These are phyloP conservation scores for Penicillium psychrosexuale DNA, from an alignment of 2,329 filamentous ascomycete genomes.

Conservation along the genomic window DNA sequence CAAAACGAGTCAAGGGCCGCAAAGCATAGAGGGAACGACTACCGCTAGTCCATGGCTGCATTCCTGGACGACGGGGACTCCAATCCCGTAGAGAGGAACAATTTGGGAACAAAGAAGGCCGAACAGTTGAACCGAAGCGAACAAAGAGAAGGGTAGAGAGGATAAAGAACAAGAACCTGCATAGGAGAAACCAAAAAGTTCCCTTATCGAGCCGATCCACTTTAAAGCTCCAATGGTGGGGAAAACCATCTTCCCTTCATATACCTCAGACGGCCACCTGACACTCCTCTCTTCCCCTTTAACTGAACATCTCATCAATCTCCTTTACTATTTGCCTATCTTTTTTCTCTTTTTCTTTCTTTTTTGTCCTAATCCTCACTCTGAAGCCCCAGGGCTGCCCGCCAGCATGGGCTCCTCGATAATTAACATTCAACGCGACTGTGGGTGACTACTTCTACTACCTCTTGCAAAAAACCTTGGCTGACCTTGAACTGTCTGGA, in stretches of 20 bases:
- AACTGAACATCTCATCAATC: neutral
- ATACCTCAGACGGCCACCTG: constrained; percentile 26
- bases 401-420: constrained; percentile 74
- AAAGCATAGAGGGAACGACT: constrained; percentile 44
- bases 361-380: neutral
- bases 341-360: neutral
- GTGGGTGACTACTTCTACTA: constrained; percentile 46
- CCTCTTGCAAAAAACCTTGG: constrained; percentile 1
- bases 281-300: neutral
- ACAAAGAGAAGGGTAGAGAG: neutral
- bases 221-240: constrained; percentile 29
- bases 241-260: constrained; percentile 26
- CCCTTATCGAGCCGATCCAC: constrained; percentile 26
- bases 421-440: constrained; percentile 77
- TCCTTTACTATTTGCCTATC: neutral
- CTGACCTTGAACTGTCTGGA: constrained; percentile 10
- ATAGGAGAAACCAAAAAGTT: constrained; percentile 9
- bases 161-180: neutral
- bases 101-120: neutral
- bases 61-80: constrained; percentile 24
- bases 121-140: neutral
- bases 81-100: constrained; percentile 1
- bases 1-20: constrained; percentile 29
- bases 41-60: constrained; percentile 41
- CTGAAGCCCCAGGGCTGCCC: constrained; percentile 28